Base-by-base conservation (phyloP, 2,329 filamentous ascomycete species). In the Plenodomus biglobosus region DNA sequence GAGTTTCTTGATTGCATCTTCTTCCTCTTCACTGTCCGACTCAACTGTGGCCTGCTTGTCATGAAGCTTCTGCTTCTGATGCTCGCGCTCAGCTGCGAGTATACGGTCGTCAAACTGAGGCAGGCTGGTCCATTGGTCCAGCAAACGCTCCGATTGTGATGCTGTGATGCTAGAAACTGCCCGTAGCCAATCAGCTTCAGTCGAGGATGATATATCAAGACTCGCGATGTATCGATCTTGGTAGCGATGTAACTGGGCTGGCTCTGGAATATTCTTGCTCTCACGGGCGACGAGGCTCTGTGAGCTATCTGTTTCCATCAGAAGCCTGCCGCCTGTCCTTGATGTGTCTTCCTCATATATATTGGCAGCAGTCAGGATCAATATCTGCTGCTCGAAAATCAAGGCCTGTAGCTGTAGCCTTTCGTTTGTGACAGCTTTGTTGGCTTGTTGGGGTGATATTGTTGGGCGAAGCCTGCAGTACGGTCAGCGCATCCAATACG, bases 331-430 rank as follows among this genome's bases (percentile, higher is more conserved):
- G 39, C 59, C 52, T 8, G 50, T 21, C 35, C 40, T 44, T 34
- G 60, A 46, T 7, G 41, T 13, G 17, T 52, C 40, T 30, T 66
- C 27, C 11, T 32, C 51, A 22, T 66, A 59, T 4, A 53, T 44
- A 16, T 56, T 56, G 8, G 44, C 51, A 7, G 65, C 62, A 13
- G 55, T 54, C 5, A 71, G 40, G 20, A 73, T 65, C 2, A 66
- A 61, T 38, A 71, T 54, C 44, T 74, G 72, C 40, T 74, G 72
- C 41, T 74, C 71, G 34, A 73, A 67, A 17, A 74, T 62, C 6
- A 73, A 52, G 11, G 59, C 61, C 43, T 73, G 66, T 7, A 73
- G 58, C 50, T 74, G 72, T 4, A 59, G 45, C 35, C 62, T 66
- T 47, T 74, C 70, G 38, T 70, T 71, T 8, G 57, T 51, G 37